Percentiles rank a stretch among this genome's conserved stretches.
These are phyloP conservation scores for Syzygium grande DNA, from an alignment of 345 rosid species.

Conservation along the genomic window DNA sequence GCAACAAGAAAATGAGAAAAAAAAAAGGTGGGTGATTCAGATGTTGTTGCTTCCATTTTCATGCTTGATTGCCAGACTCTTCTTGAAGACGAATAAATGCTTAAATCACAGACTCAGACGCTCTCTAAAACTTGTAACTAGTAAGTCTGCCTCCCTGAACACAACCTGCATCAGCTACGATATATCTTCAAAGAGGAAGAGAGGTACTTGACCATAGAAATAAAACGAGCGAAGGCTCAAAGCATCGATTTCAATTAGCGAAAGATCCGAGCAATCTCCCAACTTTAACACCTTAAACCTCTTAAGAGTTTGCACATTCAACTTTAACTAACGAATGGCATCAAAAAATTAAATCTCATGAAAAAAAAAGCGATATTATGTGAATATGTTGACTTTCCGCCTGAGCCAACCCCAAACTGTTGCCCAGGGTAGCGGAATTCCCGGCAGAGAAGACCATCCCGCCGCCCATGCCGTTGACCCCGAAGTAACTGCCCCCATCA, in stretches of 20 bases:
- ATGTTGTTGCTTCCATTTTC: not conserved
- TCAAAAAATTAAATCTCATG: conserved; percentile 22
- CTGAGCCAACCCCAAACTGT: too few relatives aligned
- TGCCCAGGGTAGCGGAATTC: too few relatives aligned
- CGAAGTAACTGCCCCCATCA: conserved; percentile 31
- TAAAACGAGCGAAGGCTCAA: not conserved
- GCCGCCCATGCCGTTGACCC: conserved; percentile 10
- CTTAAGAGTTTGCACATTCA: not conserved
- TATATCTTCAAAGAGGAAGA: not conserved
- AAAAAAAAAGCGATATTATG: not conserved
- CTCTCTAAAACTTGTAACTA: not conserved
- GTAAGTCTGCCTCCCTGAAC: not conserved
- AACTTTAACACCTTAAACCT: not conserved
- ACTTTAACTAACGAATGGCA: not conserved
- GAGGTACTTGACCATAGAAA: not conserved
- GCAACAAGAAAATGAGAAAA: not conserved
- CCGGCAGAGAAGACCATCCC: not conserved
- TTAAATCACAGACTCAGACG: not conserved
- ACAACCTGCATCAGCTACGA: not conserved
- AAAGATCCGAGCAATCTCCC: not conserved
- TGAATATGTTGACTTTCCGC: not conserved
- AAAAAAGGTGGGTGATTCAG: not conserved
- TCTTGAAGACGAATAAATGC: not conserved
- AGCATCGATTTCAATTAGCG: not conserved
- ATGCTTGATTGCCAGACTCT: not conserved